Evolutionary conservation across 2,329 filamentous ascomycete species (phyloP), one percentile per base, ranked within the genome.

Genomic region (Helotiales sp.): DNA sequence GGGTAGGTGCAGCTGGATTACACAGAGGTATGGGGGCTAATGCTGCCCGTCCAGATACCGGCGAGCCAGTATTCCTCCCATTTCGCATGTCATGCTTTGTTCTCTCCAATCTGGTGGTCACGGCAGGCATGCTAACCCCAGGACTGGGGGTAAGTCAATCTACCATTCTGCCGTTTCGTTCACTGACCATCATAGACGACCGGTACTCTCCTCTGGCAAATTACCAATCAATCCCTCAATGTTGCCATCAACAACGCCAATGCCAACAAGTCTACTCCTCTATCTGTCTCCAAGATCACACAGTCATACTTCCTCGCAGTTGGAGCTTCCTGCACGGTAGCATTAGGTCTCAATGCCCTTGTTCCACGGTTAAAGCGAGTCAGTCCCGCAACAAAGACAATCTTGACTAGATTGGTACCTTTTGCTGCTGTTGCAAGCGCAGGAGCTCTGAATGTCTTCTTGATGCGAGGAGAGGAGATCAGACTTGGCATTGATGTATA

Each of bases 81-180:
- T 98, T 98, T 73, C 90, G 95, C 72, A 99, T 99, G 95, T 98
- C 93, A 52, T 90, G 84, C 76, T 99, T 95, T 72, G 92, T 96
- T 54, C 76, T 98, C 55, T 93, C 93, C 63, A 99, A 99, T 75
- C 77, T 99, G 73, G 81, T 98, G 57, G 93, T 98, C 60, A 99
- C 95, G 46, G 93, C 87, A 6, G 95, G 95, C 69, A 99, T 99
- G 95, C 88, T 99, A 55, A 95, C 93, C 53, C 95, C 95, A 2
- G 90, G 90, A 9, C 83, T 98, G 24, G 79, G 83, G 68, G 87
- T 90, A 79, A 61, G 80, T 64, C n/a, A 30, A 8, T 27, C 40
- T 27, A 29, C 10, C 2, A 29, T 46, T 2, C 24, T 52, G n/a
- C 46, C n/a, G 15, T 40, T 19, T 4, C 33, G 24, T 25, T 47